Evolutionary conservation across 208 protist species (phyloP), one percentile per base, ranked within the genome.

Genomic region (Leishmania amazonensis): DNA sequence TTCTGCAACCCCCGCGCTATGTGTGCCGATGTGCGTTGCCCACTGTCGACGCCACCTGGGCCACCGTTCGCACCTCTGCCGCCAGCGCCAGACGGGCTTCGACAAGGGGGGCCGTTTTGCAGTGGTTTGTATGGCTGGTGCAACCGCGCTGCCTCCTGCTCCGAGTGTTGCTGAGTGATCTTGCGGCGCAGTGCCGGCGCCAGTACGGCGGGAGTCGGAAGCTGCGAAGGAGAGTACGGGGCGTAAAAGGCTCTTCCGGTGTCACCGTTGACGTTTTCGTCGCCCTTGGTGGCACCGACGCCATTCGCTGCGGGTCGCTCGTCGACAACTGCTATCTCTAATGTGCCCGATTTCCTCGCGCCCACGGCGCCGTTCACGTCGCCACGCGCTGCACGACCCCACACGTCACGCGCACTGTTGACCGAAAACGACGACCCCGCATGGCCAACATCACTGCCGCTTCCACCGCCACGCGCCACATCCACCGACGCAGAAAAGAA

Each of bases 401-500:
- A 31, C 51, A 57, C 54, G 38, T n/a, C 58, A 24, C 57, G 79
- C 47, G 40, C 51, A 17, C 78, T 73, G 19, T 28, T 42, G 0
- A 21, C 40, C 8, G 51, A n/a, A 8, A 35, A 15, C 35, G 38
- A 47, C 8, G 60, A 45, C n/a, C 45, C 71, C 38, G 38, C 58
- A 51, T 19, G 70, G 5, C 15, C 72, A 58, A 42, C 64, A 51
- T 65, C 21, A 57, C 57, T 47, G 8, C 6, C 54, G 11, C 75
- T 38, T 70, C 60, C 5, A 47, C 70, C 84, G 42, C 28, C 58
- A 19, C 70, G 49, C 40, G 45, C 74, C 21, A 42, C 78, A 2
- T 77, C 53, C 1, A 65, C 40, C 5, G 71, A 76, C 8, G 80
- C 65, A 47, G 74, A 49, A 85, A 96, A 95, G 47, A 97, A 93